Base-by-base conservation (phyloP, 1,284 basidiomycete species). In the Termitomyces sp. region DNA sequence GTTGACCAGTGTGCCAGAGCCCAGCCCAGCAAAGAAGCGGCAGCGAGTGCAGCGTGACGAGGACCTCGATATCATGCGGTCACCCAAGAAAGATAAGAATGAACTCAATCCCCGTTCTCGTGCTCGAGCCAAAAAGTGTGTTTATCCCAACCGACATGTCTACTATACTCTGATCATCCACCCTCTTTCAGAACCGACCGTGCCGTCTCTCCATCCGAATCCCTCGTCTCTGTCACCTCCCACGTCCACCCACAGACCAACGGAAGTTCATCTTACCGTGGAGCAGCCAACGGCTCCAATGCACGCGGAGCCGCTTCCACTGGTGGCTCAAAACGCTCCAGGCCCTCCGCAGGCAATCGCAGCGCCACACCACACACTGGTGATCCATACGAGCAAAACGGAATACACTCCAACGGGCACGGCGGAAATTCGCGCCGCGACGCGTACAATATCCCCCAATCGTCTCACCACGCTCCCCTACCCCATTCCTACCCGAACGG, bases 181-280 rank as follows among this genome's bases (percentile, higher is more conserved):
- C 50, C 38, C 42, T 53, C 39, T 21, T n/a, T 5, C 59, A 82
- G 81, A 65, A 72, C 65, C 40, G 84, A 88, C 60, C 82, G 87
- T 46, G 77, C 75, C 16, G 69, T 72, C 19, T 90, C 87, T 1
- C 87, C 88, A 9, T 75, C 86, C 10, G 87, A 88, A 61, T 89
- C 87, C 9, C 62, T 87, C 35, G 70, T 84, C 39, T 88, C 87
- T 2, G 76, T 83, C 60, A 79, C 79, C 14, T 86, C 84, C 16
- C 84, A 86, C 59, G 64, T 72, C 56, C 72, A 52, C 62, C 64
- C 51, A 49, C 63, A 70, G 57, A 62, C 46, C 58, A 55, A 53
- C 63, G 68, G 67, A 55, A 46, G 60, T 52, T 55, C 59, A 45
- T 57, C 62, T 49, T 66, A 68, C 56, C 69, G 59, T 37, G 62